These are phyloP conservation scores for Backusella tarrabulga DNA, from an alignment of 192 early-diverging fungal genomes.

Conservation along the genomic window DNA sequence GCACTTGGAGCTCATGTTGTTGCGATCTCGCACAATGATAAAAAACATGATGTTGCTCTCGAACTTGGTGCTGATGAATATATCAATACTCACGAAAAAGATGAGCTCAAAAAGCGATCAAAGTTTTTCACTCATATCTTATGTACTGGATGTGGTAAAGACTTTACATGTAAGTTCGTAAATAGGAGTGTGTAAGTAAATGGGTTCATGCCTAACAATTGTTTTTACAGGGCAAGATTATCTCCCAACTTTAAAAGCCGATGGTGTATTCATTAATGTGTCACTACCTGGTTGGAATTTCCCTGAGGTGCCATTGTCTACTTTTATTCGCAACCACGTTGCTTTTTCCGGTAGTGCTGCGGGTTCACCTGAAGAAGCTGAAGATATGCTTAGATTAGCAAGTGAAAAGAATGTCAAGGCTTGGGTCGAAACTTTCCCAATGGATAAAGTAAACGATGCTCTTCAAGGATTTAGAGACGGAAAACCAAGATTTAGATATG, in stretches of 20 bases:
- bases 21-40: constrained; percentile 52
- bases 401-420: constrained; percentile 53
- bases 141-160: neutral
- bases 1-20: constrained; percentile 47
- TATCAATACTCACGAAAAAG: constrained; percentile 7
- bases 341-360: neutral
- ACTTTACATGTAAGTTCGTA: constrained; percentile 5
- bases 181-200: too few species aligned
- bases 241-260: neutral
- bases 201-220: neutral
- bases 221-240: neutral
- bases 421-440: constrained; percentile 53
- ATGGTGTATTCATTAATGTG: constrained; percentile 4
- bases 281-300: neutral
- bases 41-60: constrained; percentile 56
- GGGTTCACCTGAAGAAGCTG: constrained; percentile 39
- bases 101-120: constrained; percentile 3
- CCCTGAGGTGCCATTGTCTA: neutral
- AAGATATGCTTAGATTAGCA: constrained; percentile 63
- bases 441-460: constrained; percentile 63
- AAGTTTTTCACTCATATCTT: constrained; percentile 27
- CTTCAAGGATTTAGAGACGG: constrained; percentile 59
- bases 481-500: constrained; percentile 68
- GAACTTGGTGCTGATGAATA: constrained; percentile 54
- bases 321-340: neutral